A percentile compares a stretch with the other conserved stretches of the same genome.
Evolutionary conservation across 2,329 filamentous ascomycete species (phyloP).

Genomic region (Microdochium nivale): DNA sequence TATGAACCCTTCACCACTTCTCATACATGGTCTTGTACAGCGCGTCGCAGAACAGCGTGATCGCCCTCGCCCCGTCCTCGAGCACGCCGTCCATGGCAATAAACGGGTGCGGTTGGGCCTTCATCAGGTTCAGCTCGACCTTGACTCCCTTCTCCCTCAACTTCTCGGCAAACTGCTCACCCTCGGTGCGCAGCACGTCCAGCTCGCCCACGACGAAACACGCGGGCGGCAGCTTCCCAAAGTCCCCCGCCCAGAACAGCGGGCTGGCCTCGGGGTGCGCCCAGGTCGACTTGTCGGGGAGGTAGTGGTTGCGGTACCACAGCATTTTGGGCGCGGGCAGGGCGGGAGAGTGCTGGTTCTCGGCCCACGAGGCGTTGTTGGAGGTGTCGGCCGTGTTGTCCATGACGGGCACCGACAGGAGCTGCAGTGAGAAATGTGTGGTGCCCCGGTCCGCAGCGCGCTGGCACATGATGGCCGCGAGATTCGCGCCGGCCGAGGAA

Average conservation of each 20-base stretch:
- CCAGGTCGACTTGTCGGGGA: conserved; percentile 37
- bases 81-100: conserved; percentile 48
- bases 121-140: conserved; percentile 40
- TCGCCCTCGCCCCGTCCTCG: conserved; percentile 39
- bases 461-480: conserved; percentile 44
- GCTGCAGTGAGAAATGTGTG: conserved; percentile 32
- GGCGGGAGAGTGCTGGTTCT: conserved; percentile 41
- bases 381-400: conserved; percentile 43
- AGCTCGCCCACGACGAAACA: conserved; percentile 45
- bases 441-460: conserved; percentile 28
- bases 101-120: conserved; percentile 49
- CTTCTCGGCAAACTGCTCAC: conserved; percentile 39
- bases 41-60: conserved; percentile 30
- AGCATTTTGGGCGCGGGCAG: conserved; percentile 49
- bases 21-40: conserved; percentile 11
- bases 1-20: neutral
- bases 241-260: conserved; percentile 40
- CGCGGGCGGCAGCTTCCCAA: conserved; percentile 39
- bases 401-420: conserved; percentile 48
- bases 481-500: conserved; percentile 42
- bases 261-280: conserved; percentile 43
- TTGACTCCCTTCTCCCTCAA: conserved; percentile 34
- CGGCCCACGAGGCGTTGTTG: conserved; percentile 37
- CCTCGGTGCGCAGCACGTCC: conserved; percentile 47
- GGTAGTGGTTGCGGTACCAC: conserved; percentile 51